Evolutionary conservation across 106 monocot genomes (phyloP), one percentile per base, ranked within the genome.

Genomic region (Gastrodia elata): DNA sequence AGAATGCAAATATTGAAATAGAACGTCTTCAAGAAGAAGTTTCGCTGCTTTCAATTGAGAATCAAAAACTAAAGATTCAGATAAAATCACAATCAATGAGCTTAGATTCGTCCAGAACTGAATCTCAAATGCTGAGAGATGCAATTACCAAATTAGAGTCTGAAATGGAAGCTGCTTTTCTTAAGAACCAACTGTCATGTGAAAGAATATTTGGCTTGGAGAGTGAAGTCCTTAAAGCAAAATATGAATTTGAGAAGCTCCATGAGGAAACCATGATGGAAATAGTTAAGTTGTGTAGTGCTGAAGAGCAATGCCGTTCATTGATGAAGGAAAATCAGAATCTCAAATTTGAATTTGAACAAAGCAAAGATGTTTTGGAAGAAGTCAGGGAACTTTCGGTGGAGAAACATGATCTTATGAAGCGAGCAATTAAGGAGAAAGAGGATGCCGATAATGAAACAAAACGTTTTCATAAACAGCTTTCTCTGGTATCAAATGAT

Each of bases 131-230:
- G 0, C 75, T 87, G 15, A 73, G 87, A 73, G 91, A 75, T 10
- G 81, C 71, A 22, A 41, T 91, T 9, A 78, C 65, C 26, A 69
- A 69, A 69, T 69, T 69, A 41, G 20, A 35, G 40, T 39, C 69
- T 11, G 69, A 69, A 11, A 91, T 81, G 78, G 83, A 91, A 64
- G 74, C 55, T 46, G 71, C 81, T 72, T 42, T 78, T 76, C 14
- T 78, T 55, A 80, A 76, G 27, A 70, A 74, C 46, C 71, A 78
- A 59, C 42, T 59, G 34, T 85, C 73, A 10, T 2, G 64, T 33
- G 80, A 83, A 74, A 78, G 73, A 39, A 72, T 83, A 57, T 78
- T 79, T 69, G 65, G 33, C 30, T 24, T 91, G 77, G 91, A 85
- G 34, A 33, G 65, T 56, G 75, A 81, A 71, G 71, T 83, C 1